Evolutionary conservation across 257 asterid genomes (phyloP).

Genomic region (Salvia hispanica): DNA sequence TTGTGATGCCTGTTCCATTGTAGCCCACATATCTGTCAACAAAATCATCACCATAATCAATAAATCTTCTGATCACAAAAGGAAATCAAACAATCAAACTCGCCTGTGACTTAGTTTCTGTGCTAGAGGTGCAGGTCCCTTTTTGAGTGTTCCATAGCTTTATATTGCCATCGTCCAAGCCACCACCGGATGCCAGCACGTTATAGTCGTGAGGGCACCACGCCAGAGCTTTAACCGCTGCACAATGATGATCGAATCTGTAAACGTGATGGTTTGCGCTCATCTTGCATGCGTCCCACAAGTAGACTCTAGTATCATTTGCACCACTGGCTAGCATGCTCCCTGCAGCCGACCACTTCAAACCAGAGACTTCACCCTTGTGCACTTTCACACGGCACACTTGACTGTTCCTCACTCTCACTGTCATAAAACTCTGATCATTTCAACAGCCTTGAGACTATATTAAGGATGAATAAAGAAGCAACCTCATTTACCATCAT

Average conservation of each 20-base stretch:
- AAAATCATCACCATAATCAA: not conserved
- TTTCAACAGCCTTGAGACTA: too few relatives aligned
- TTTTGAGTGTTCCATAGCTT: conserved; percentile 70
- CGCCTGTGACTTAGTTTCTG: conserved; percentile 64
- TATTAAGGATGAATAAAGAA: not conserved
- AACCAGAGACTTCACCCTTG: conserved; percentile 55
- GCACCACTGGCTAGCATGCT: conserved; percentile 71
- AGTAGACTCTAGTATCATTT: conserved; percentile 55
- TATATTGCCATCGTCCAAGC: conserved; percentile 52
- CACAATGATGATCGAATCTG: conserved; percentile 50
- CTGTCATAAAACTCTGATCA: conserved; percentile 32
- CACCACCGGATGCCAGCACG: conserved; percentile 86
- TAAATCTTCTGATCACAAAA: not conserved
- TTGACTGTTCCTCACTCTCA: conserved; percentile 58
- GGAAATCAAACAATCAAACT: not conserved
- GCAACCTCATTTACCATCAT: conserved; percentile 54
- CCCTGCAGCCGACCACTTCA: conserved; percentile 74
- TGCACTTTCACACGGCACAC: conserved; percentile 45
- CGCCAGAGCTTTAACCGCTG: conserved; percentile 83
- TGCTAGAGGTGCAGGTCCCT: conserved; percentile 60
- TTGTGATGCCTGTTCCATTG: conserved; percentile 74
- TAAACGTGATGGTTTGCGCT: conserved; percentile 43
- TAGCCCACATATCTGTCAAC: conserved; percentile 60
- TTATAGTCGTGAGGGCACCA: conserved; percentile 74
- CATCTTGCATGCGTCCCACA: conserved; percentile 73